phyloP scores from a whole-genome alignment of 148 eudicot species.

The Amaranthus hypochondriacus region DNA sequence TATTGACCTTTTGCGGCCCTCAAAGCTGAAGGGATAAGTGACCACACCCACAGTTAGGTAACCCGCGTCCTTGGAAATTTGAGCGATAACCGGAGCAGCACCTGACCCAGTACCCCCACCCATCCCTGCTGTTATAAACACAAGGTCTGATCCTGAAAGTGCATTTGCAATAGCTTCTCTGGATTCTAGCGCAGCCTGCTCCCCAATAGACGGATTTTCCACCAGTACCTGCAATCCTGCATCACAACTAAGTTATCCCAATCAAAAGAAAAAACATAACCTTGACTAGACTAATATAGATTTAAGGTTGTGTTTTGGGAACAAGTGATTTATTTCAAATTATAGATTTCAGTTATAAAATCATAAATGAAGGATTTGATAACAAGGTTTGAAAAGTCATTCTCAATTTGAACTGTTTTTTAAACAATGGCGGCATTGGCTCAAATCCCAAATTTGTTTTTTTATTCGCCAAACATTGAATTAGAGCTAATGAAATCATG shows the following conservation, averaged over 20 bases:
- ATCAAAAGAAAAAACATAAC: constrained; percentile 12
- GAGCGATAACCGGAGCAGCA: constrained; percentile 97
- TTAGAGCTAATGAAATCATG: no score
- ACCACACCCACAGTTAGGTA: constrained; percentile 97
- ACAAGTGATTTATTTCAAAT: no score
- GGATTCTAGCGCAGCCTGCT: constrained; percentile 97
- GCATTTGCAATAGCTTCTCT: constrained; percentile 79
- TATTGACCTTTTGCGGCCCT: constrained; percentile 90
- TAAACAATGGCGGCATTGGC: no score
- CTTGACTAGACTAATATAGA: background rate
- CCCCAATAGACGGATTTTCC: constrained; percentile 92
- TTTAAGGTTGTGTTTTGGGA: no score
- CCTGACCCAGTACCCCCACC: constrained; percentile 99
- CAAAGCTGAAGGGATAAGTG: constrained; percentile 96
- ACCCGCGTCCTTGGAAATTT: constrained; percentile 90
- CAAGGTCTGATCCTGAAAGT: constrained; percentile 95
- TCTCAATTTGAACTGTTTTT: no score
- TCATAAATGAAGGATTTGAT: no score
- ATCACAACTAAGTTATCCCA: constrained; percentile 26
- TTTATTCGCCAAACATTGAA: no score
- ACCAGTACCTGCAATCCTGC: constrained; percentile 64
- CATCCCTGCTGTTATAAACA: constrained; percentile 99
- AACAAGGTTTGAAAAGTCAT: no score
- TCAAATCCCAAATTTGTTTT: no score
- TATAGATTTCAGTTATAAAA: no score